Conservation (phyloP, 257 asterid species). For the Nicotiana benthamiana region DNA sequence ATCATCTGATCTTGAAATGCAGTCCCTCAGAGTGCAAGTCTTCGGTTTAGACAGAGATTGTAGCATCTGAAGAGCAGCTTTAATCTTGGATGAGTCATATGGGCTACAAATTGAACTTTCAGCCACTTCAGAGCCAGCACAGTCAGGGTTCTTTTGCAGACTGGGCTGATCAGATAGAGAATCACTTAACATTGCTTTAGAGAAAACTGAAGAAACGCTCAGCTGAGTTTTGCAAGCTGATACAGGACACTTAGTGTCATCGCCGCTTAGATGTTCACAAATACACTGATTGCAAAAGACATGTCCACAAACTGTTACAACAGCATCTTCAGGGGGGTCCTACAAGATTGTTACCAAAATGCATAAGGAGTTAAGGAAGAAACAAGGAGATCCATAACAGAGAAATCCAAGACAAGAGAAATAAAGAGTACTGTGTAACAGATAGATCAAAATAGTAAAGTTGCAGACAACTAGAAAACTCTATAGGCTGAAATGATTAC, state of each 20-base stretch:
- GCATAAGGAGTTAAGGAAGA: neutral
- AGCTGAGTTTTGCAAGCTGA: slow-evolving; percentile 67
- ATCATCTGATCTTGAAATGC: slow-evolving; percentile 20
- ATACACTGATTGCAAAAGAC: slow-evolving; percentile 95
- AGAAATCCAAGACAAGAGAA: neutral
- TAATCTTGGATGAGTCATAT: slow-evolving; percentile 76
- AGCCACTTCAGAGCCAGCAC: slow-evolving; percentile 26
- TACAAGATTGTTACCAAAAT: slow-evolving; percentile 21
- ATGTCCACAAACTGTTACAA: slow-evolving; percentile 82
- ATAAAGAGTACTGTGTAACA: neutral
- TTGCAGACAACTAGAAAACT: neutral
- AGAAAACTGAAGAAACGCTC: slow-evolving; percentile 43
- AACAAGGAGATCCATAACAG: slow-evolving; percentile 2
- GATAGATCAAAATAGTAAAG: neutral
- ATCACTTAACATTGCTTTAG: slow-evolving; percentile 46
- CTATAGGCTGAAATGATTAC: neutral
- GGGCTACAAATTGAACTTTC: slow-evolving; percentile 32
- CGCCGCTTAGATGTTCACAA: slow-evolving; percentile 75
- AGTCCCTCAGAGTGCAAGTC: slow-evolving; percentile 14
- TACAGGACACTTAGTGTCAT: slow-evolving; percentile 72
- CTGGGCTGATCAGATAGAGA: slow-evolving; percentile 46
- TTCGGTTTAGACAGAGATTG: slow-evolving; percentile 42
- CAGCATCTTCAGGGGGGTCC: slow-evolving; percentile 99
- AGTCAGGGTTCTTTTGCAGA: slow-evolving; percentile 20
- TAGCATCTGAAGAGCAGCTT: slow-evolving; percentile 73